Percentiles rank a stretch among this genome's conserved stretches.
Evolutionary conservation across 2,329 filamentous ascomycete genomes (phyloP).

Genomic region (Chaetoscypha palmicola): DNA sequence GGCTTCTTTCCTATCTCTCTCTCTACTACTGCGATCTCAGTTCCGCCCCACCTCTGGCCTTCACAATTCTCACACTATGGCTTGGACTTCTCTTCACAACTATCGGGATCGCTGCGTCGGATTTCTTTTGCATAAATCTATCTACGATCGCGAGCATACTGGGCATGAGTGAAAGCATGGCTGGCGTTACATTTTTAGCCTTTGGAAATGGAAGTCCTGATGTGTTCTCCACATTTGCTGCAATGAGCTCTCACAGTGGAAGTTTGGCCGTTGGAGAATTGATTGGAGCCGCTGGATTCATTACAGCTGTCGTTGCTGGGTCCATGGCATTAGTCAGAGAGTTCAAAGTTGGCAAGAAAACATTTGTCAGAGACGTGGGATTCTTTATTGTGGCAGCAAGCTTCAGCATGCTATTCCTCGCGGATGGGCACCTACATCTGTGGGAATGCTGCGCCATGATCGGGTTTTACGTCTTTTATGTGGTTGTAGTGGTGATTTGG

Average conservation of each 20-base stretch:
- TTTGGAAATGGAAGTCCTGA: slow-evolving; percentile 98
- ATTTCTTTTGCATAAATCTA: slow-evolving; percentile 96
- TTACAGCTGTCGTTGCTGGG: slow-evolving; percentile 90
- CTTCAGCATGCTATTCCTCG: slow-evolving; percentile 82
- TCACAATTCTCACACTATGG: slow-evolving; percentile 73
- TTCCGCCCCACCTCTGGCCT: slow-evolving; percentile 66
- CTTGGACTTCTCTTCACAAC: slow-evolving; percentile 87
- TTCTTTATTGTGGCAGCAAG: slow-evolving; percentile 85
- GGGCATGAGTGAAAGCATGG: slow-evolving; percentile 91
- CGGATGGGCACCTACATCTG: slow-evolving; percentile 72
- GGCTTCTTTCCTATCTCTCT: slow-evolving; percentile 78
- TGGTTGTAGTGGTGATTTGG: slow-evolving; percentile 80
- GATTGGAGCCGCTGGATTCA: slow-evolving; percentile 91
- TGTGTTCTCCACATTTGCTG: slow-evolving; percentile 97
- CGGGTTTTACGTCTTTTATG: slow-evolving; percentile 83
- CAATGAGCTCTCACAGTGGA: slow-evolving; percentile 95
- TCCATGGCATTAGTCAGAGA: slow-evolving; percentile 97
- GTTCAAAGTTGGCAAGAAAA: slow-evolving; percentile 82
- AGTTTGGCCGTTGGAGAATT: slow-evolving; percentile 93
- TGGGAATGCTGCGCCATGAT: slow-evolving; percentile 95
- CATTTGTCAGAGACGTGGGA: slow-evolving; percentile 82
- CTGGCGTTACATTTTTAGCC: slow-evolving; percentile 91
- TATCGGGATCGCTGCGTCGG: slow-evolving; percentile 94
- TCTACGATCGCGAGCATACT: slow-evolving; percentile 85
- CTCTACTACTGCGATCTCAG: slow-evolving; percentile 82